Evolutionary conservation across 2,329 filamentous ascomycete species (phyloP), one percentile per base, ranked within the genome.

Genomic region (Metarhizium brunneum): DNA sequence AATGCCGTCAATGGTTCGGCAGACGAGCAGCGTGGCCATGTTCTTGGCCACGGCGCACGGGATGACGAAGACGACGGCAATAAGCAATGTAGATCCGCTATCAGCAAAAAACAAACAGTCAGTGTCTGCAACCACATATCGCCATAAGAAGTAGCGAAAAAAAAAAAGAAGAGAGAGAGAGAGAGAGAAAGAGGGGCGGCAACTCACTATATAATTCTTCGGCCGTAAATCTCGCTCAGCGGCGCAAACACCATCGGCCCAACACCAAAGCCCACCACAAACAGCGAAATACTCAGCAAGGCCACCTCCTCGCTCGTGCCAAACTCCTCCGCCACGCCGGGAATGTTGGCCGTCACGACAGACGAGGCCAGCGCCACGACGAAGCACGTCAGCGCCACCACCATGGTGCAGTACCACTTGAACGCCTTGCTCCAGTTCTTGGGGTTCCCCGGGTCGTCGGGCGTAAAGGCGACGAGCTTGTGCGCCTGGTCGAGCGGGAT

Each of bases 401-500:
- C 83, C 86, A 95, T 90, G 29, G 90, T 96, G 65, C 83, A 86
- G 65, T 86, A 89, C 88, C 89, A 92, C 71, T 92, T 94, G 69
- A 76, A 86, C 1, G 72, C 74, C 69, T 90, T 90, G 56, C 80
- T 83, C 88, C 88, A 94, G 69, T 92, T 94, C 77, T 92, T 92
- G 0, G 90, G 89, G 64, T 92, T 92, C 60, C 85, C 87, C 0
- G 82, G 80, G 66, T 94, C 89, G 57, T 84, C 74, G 2, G 85
- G 78, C 4, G 25, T 25, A 25, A 25, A 25, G 3, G 25, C 25
- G 25, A 25, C 25, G 25, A 25, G 25, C 25, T 25, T 25, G 25
- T 25, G 25, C 25, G 25, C 25, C 25, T 25, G 25, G 25, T 25
- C 25, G 25, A 25, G 25, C 25, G 25, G 25, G 25, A 25, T 25